Base-by-base conservation (phyloP, 2,329 filamentous ascomycete genomes). In the Thielaviopsis populi region DNA sequence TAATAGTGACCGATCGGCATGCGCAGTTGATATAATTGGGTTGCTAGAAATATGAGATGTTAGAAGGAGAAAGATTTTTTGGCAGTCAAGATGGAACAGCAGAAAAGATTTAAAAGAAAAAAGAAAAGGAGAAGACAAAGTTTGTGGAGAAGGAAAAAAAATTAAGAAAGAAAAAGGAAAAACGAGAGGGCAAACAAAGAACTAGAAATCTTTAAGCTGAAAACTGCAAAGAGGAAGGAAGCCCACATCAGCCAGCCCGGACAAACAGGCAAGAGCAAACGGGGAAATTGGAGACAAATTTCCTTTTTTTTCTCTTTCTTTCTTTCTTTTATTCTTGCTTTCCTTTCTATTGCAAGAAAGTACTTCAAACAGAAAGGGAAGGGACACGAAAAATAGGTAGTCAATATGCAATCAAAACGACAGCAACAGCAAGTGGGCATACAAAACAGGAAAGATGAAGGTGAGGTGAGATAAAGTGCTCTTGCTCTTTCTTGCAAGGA, bases 241-340 rank as follows among this genome's bases (percentile, higher is more conserved):
- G n/a, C 19, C 19, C 17, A 27, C 22, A 22, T 8, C 42, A 19
- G 33, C 33, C 4, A 50, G 40, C 27, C 22, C 53, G 30, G 15
- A 56, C 53, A 30, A 56, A 56, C 33, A 33, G 53, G 58, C 37
- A 60, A 43, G 58, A 43, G 42, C 40, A 43, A 60, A 60, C 40
- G 17, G 10, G 58, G 40, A 43, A 60, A 60, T 42, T 43, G 58
- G 58, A 60, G 40, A 46, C 24, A 56, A 43, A 27, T 60, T 60
- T 42, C 58, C 27, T 60, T 11, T 30, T 24, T 42, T 46, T 60
- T 24, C n/a, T 60, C 53, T 15, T 56, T 30, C 10, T 33, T 15
- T n/a, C 24, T 22, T 41, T 60, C 27, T 13, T 33, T 22, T 41
- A 17, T 42, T 11, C 40, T n/a, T 43, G 46, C 27, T 30, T 43